Evolutionary conservation across 2,329 filamentous ascomycete species (phyloP).

Genomic region (Sporothrix phasma): DNA sequence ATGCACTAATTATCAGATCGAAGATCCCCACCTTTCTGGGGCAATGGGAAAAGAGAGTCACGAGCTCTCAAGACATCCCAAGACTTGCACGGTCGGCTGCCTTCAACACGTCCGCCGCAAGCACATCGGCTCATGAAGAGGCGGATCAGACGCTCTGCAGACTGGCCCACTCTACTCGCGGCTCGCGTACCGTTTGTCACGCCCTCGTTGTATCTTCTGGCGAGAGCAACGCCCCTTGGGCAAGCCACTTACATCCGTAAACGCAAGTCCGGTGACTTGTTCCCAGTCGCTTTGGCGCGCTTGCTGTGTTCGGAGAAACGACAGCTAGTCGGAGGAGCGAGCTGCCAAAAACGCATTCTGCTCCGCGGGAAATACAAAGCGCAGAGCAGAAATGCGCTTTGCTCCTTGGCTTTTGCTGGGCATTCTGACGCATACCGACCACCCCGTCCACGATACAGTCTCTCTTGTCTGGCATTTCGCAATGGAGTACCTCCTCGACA

Average conservation of each 20-base stretch:
- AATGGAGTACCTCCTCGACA: not conserved
- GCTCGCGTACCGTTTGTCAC: not conserved
- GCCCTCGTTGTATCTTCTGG: not conserved
- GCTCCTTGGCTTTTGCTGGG: too few relatives aligned
- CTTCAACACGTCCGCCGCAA: not conserved
- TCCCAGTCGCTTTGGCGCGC: not conserved
- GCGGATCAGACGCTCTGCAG: not conserved
- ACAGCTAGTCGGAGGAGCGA: not conserved
- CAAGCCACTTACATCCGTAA: not conserved
- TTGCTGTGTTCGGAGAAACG: slow-evolving; percentile 6
- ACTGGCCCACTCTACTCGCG: not conserved
- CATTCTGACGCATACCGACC: too few relatives aligned
- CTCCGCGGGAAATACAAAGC: slow-evolving; percentile 6
- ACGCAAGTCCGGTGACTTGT: not conserved
- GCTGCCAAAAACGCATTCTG: not conserved
- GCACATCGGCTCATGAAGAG: not conserved
- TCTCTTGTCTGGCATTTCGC: too few relatives aligned
- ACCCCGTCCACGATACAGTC: too few relatives aligned
- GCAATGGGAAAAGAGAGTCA: not conserved
- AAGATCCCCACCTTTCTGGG: not conserved
- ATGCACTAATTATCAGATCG: slow-evolving; percentile 12
- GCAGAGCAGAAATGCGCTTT: too few relatives aligned
- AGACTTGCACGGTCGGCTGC: too few relatives aligned
- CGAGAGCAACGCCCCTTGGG: not conserved
- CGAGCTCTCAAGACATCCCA: not conserved